A percentile compares a stretch with the other conserved stretches of the same genome.
phyloP scores from a whole-genome alignment of 2,329 filamentous ascomycete genomes.

The Fusarium tanahbumbuense region DNA sequence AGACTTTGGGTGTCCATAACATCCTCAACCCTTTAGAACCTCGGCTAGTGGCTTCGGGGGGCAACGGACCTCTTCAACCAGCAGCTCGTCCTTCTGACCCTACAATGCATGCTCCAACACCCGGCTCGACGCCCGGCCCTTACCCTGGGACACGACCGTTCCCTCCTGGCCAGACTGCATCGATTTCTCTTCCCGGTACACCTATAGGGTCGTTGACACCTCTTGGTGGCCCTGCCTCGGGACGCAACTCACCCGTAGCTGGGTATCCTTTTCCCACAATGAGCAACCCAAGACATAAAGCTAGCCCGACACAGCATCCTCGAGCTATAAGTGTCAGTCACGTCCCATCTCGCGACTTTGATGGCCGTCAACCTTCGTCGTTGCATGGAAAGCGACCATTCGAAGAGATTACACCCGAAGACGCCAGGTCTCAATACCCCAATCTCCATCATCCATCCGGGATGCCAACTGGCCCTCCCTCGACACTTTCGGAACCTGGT shows the following conservation, averaged over 20 bases:
- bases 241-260: slow-evolving; percentile 49
- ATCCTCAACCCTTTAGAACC: slow-evolving; percentile 54
- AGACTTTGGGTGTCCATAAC: slow-evolving; percentile 52
- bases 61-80: slow-evolving; percentile 19
- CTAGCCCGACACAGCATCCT: slow-evolving; percentile 49
- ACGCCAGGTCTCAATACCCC: slow-evolving; percentile 42
- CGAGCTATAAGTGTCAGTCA: slow-evolving; percentile 48
- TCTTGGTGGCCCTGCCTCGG: slow-evolving; percentile 48
- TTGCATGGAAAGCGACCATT: slow-evolving; percentile 49
- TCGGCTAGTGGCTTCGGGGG: slow-evolving; percentile 35
- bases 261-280: slow-evolving; percentile 49
- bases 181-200: slow-evolving; percentile 51
- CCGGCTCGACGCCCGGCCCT: slow-evolving; percentile 37
- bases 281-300: slow-evolving; percentile 46
- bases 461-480: slow-evolving; percentile 39
- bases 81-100: slow-evolving; percentile 35
- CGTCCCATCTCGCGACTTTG: slow-evolving; percentile 40
- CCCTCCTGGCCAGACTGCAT: slow-evolving; percentile 45
- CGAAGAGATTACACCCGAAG: slow-evolving; percentile 46
- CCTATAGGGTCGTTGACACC: slow-evolving; percentile 47
- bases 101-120: slow-evolving; percentile 30
- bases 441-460: slow-evolving; percentile 43
- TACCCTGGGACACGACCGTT: slow-evolving; percentile 43
- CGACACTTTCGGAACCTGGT: slow-evolving; percentile 44
- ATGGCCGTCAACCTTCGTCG: slow-evolving; percentile 37